Conservation (phyloP, 768 basidiomycete species). For the Antrodiella citrinella region DNA sequence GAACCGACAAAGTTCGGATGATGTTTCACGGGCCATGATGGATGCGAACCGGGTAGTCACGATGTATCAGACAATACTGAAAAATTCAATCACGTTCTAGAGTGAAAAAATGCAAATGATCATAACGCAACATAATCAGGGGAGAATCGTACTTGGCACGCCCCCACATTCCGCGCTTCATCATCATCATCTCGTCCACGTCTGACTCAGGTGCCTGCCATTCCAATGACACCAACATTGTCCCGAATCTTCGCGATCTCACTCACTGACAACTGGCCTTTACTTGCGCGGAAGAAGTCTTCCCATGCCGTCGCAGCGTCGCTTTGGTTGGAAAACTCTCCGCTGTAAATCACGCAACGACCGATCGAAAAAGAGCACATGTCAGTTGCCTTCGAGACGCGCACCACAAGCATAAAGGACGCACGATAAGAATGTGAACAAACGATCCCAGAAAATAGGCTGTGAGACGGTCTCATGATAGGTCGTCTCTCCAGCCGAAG, state of each 20-base stretch:
- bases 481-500: constrained; percentile 13
- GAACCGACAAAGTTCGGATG: too few relatives aligned
- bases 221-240: constrained; percentile 76
- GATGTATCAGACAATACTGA: background rate
- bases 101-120: background rate
- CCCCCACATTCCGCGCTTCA: too few relatives aligned
- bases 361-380: background rate
- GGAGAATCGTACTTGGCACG: too few relatives aligned
- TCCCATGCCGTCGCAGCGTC: constrained; percentile 78
- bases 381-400: too few relatives aligned
- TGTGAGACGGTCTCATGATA: constrained; percentile 67
- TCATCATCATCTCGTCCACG: background rate
- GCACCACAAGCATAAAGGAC: constrained; percentile 20
- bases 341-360: constrained; percentile 27
- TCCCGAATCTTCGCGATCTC: constrained; percentile 94
- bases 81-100: background rate
- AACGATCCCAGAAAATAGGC: constrained; percentile 72
- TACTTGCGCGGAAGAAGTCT: constrained; percentile 76
- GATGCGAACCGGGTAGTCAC: too few relatives aligned
- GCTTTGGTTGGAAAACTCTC: constrained; percentile 50
- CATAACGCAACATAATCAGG: background rate
- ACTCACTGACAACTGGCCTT: constrained; percentile 68
- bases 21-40: too few relatives aligned
- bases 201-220: constrained; percentile 62
- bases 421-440: constrained; percentile 59